These are phyloP conservation scores for Vitis rotundifolia DNA, from an alignment of 164 flowering plant species.

Conservation along the genomic window DNA sequence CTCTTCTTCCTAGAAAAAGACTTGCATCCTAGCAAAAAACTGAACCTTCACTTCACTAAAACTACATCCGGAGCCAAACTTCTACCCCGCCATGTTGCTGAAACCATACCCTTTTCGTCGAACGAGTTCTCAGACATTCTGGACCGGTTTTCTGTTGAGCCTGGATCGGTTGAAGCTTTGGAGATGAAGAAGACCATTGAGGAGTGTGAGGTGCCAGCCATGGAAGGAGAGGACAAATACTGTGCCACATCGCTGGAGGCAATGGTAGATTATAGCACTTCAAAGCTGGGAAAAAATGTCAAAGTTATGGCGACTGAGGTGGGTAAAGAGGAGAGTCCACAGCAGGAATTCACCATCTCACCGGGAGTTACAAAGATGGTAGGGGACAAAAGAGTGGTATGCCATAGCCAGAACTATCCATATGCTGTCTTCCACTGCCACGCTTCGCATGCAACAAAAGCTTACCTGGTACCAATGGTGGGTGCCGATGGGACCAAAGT, in stretches of 20 bases:
- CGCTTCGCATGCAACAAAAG: slow-evolving; percentile 23
- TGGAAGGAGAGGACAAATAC: slow-evolving; percentile 43
- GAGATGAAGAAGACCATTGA: slow-evolving; percentile 35
- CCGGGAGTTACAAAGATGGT: slow-evolving; percentile 24
- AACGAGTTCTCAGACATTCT: slow-evolving; percentile 28
- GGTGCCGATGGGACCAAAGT: slow-evolving; percentile 44
- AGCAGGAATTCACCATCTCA: slow-evolving; percentile 32
- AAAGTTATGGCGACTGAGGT: slow-evolving; percentile 42
- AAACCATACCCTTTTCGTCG: slow-evolving; percentile 42
- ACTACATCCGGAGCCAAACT: slow-evolving; percentile 26
- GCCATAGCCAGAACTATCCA: slow-evolving; percentile 44
- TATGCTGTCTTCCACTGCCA: slow-evolving; percentile 52
- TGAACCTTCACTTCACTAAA: slow-evolving; percentile 36
- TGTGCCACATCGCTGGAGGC: slow-evolving; percentile 54
- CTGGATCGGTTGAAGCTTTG: slow-evolving; percentile 35
- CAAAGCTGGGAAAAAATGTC: slow-evolving; percentile 39
- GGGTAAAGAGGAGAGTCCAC: slow-evolving; percentile 16
- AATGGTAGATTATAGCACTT: slow-evolving; percentile 44
- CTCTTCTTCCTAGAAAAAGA: slow-evolving; percentile 52
- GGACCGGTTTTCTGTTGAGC: slow-evolving; percentile 29
- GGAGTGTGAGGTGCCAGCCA: slow-evolving; percentile 37
- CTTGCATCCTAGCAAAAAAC: slow-evolving; percentile 22
- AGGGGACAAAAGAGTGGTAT: slow-evolving; percentile 30
- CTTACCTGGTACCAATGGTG: slow-evolving; percentile 31
- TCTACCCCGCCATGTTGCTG: slow-evolving; percentile 29